phyloP scores from a whole-genome alignment of 1,284 basidiomycete genomes.

The Pseudozyma sp. region DNA sequence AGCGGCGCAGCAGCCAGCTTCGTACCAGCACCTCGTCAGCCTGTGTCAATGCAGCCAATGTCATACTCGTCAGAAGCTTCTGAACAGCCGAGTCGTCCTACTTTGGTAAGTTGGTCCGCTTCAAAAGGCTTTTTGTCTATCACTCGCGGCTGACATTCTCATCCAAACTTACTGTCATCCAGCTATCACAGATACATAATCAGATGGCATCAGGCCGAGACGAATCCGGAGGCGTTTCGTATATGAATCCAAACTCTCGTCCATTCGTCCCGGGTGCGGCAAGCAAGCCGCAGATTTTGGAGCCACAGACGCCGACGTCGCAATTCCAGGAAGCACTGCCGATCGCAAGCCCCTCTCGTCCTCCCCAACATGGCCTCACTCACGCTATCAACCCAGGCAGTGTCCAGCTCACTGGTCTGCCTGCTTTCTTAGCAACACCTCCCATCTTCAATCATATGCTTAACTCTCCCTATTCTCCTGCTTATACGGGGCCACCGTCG shows the following conservation, averaged over 20 bases:
- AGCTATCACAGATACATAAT: constrained; percentile 48
- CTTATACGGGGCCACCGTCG: constrained; percentile 30
- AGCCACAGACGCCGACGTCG: constrained; percentile 18
- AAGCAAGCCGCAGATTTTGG: constrained; percentile 1
- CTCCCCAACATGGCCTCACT: constrained; percentile 23
- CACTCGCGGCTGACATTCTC: constrained; percentile 4
- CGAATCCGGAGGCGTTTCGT: constrained; percentile 17
- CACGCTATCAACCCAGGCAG: constrained; percentile 36
- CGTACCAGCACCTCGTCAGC: constrained; percentile 6
- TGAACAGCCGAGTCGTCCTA: not conserved
- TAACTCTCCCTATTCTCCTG: constrained; percentile 14
- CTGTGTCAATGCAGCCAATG: constrained; percentile 8
- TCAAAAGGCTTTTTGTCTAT: too few species aligned
- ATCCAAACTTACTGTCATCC: not conserved
- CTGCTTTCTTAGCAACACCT: constrained; percentile 36
- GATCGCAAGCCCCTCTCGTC: constrained; percentile 7
- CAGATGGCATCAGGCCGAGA: constrained; percentile 24
- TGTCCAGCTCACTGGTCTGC: constrained; percentile 44
- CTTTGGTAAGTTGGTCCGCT: constrained; percentile 4
- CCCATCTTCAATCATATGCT: constrained; percentile 24
- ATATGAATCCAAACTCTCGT: constrained; percentile 34
- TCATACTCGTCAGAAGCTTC: not conserved
- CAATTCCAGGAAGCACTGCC: constrained; percentile 4
- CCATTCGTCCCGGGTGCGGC: constrained; percentile 34
- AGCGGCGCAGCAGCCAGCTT: constrained; percentile 1